Base-by-base conservation (phyloP, 805 yeast species). In the Kluyveromyces wickerhamii region DNA sequence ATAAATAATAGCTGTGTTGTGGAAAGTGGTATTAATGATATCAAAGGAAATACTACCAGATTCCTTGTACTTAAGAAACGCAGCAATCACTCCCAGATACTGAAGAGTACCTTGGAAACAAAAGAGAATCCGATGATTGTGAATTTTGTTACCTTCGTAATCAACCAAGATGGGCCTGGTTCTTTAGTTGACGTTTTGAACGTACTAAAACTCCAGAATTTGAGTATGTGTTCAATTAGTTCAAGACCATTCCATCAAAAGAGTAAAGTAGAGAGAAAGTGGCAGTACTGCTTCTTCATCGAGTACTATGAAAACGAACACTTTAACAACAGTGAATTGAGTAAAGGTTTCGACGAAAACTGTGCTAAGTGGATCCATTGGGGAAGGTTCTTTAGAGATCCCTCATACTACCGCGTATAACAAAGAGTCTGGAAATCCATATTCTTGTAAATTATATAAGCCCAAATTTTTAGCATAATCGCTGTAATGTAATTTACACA, bases 221-320 rank as follows among this genome's bases (percentile, higher is more conserved):
- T 86, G 38, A 83, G 81, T 49, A 63, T 87, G 62, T 72, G 77
- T 4, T 68, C 82, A 5, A 83, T 87, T 32, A 73, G 76, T 24
- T 79, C 95, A 3, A 67, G 96, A 46, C 96, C 96, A 0, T 74
- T 83, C 4, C 66, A 71, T 8, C 54, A 67, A 21, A 59, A 65
- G 32, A 40, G 36, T 2, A 21, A 32, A 10, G 31, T 32, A 7
- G 38, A 37, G 7, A 47, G 54, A 19, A 59, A 59, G 21, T 87
- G 96, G 96, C 79, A 79, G 43, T 84, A 86, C 48, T 76, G 81
- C 3, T 87, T 84, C 59, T 86, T 82, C 48, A 72, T 82, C 8
- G 96, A 87, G 50, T 72, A 63, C 32, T 41, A 44, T 14, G 49
- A 52, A 16, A 52, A 50, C 26, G 63, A 59, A 12, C 47, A 29